Percentiles rank a stretch among this genome's conserved stretches.
phyloP scores from a whole-genome alignment of 2,329 filamentous ascomycete genomes.

The Microcyclosporella mali region DNA sequence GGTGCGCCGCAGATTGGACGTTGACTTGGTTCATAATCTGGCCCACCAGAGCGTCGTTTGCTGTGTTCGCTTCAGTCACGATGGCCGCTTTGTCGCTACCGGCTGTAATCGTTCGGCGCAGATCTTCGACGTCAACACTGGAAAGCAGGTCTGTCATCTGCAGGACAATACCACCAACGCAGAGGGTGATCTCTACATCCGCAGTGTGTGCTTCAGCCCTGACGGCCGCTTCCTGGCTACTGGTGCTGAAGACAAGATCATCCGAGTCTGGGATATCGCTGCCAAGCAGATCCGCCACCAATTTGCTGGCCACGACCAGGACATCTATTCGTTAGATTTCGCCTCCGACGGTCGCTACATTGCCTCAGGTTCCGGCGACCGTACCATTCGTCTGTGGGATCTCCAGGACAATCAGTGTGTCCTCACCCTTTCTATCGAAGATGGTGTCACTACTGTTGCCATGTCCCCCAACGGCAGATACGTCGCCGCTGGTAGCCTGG shows the following conservation, averaged over 20 bases:
- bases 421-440: constrained; percentile 83
- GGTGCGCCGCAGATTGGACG: constrained; percentile 81
- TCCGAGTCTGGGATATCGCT: constrained; percentile 93
- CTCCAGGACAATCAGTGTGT: constrained; percentile 78
- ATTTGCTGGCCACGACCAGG: constrained; percentile 95
- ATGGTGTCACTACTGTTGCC: constrained; percentile 94
- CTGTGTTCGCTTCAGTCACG: constrained; percentile 92
- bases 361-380: constrained; percentile 88
- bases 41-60: constrained; percentile 95
- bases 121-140: constrained; percentile 88
- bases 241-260: constrained; percentile 94
- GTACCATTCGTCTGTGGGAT: constrained; percentile 94
- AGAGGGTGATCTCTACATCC: constrained; percentile 88
- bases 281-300: constrained; percentile 79
- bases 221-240: constrained; percentile 91
- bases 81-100: constrained; percentile 92
- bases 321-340: constrained; percentile 96
- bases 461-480: constrained; percentile 93
- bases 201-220: constrained; percentile 97
- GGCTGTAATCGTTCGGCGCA: constrained; percentile 99
- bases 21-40: constrained; percentile 88
- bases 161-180: constrained; percentile 85
- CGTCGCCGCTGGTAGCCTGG: constrained; percentile 88
- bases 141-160: constrained; percentile 80
- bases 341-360: constrained; percentile 89